phyloP scores from a whole-genome alignment of 2,329 filamentous ascomycete genomes.

The Alternaria triticimaculans region DNA sequence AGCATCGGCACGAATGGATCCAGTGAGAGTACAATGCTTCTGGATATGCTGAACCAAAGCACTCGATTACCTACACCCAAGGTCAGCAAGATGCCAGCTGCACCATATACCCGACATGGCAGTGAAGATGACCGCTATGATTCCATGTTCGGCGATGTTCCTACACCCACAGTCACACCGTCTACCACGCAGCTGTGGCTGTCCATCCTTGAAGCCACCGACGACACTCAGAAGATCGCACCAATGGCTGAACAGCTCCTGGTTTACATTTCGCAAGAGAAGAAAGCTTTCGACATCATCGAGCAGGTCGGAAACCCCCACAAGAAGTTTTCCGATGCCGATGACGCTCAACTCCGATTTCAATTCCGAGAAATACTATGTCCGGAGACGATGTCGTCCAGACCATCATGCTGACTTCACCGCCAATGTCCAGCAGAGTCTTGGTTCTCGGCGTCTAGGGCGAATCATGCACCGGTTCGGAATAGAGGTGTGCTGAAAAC shows the following conservation, averaged over 20 bases:
- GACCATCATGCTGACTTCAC: background rate
- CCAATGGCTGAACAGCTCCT: constrained; percentile 20
- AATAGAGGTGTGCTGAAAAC: constrained; percentile 5
- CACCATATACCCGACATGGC: background rate
- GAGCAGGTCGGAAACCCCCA: constrained; percentile 24
- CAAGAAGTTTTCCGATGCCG: constrained; percentile 12
- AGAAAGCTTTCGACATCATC: constrained; percentile 20
- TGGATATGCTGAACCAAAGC: constrained; percentile 11
- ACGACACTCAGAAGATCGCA: constrained; percentile 12
- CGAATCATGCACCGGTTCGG: constrained; percentile 19
- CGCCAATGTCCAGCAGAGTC: constrained; percentile 12
- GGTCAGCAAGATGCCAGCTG: constrained; percentile 11
- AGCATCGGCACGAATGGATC: background rate
- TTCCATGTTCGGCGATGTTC: constrained; percentile 8
- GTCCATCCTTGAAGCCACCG: constrained; percentile 19
- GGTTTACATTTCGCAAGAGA: constrained; percentile 10
- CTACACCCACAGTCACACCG: background rate
- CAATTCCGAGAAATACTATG: constrained; percentile 18
- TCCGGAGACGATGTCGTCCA: constrained; percentile 8
- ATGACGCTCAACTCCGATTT: constrained; percentile 21
- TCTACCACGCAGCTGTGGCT: constrained; percentile 20
- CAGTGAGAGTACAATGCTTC: constrained; percentile 12
- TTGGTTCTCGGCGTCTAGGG: constrained; percentile 13
- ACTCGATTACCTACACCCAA: background rate
- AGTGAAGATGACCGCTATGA: constrained; percentile 5